Conservation (phyloP, 2,329 filamentous ascomycete species). For the Arthrobotrys entomopaga region DNA sequence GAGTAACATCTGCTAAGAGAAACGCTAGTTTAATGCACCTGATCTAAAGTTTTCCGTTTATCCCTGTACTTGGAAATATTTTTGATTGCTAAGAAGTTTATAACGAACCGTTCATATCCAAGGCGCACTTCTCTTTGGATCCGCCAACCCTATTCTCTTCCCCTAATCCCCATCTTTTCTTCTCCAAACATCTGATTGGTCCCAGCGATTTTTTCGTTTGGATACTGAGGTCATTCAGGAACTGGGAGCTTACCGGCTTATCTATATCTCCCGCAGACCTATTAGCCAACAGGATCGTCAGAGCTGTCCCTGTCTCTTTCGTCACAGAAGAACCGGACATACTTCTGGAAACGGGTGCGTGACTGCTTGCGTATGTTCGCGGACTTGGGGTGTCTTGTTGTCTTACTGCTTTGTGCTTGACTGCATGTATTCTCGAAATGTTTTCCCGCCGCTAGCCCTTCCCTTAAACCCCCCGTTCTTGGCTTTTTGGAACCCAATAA, state of each 20-base stretch:
- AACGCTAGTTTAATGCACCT: slow-evolving; percentile 11
- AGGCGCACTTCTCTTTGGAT: neutral
- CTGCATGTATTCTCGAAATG: neutral
- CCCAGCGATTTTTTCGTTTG: neutral
- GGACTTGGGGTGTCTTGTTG: slow-evolving; percentile 12
- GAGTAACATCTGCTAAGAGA: neutral
- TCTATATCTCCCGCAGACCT: slow-evolving; percentile 17
- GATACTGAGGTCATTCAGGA: slow-evolving; percentile 14
- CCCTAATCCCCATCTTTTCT: neutral
- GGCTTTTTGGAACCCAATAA: neutral
- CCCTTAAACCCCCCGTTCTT: neutral
- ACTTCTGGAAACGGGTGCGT: slow-evolving; percentile 30
- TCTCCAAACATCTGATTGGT: neutral
- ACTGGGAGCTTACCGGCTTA: slow-evolving; percentile 20
- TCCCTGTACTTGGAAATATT: too few relatives aligned
- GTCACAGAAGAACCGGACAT: slow-evolving; percentile 32
- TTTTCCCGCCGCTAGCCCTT: slow-evolving; percentile 13
- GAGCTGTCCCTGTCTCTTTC: slow-evolving; percentile 8
- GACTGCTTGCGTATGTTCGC: neutral
- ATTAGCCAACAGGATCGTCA: slow-evolving; percentile 9
- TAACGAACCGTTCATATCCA: slow-evolving; percentile 4
- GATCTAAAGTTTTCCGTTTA: neutral
- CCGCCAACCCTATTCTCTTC: neutral
- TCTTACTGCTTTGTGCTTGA: slow-evolving; percentile 19
- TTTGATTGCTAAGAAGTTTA: slow-evolving; percentile 2